Conservation (phyloP, 2,329 filamentous ascomycete genomes). For the Botrytis hyacinthi region DNA sequence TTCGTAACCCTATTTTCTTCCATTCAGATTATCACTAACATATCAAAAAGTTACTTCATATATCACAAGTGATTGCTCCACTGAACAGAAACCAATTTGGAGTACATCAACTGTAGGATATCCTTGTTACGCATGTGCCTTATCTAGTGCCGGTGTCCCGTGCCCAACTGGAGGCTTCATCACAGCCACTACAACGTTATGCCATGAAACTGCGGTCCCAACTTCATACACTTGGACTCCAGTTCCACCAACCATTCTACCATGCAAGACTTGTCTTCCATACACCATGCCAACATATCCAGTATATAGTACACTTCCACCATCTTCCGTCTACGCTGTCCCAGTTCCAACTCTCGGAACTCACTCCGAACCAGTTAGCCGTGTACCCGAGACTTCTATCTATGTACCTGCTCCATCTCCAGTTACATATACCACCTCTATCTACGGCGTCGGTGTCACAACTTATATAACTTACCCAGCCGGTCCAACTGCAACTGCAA, state of each 20-base stretch:
- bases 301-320: slow-evolving; percentile 18
- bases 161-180: slow-evolving; percentile 19
- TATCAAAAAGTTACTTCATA: slow-evolving; percentile 22
- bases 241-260: slow-evolving; percentile 17
- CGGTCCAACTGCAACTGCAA: not conserved
- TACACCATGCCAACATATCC: slow-evolving; percentile 26
- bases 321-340: slow-evolving; percentile 10
- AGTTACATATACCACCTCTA: not conserved
- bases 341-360: slow-evolving; percentile 7
- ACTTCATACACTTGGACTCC: slow-evolving; percentile 24
- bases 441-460: not conserved
- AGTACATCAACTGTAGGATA: slow-evolving; percentile 23
- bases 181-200: slow-evolving; percentile 24
- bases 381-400: slow-evolving; percentile 4
- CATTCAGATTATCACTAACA: not conserved
- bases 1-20: not conserved
- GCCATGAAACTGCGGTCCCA: slow-evolving; percentile 16
- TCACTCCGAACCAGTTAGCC: not conserved
- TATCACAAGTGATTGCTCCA: slow-evolving; percentile 23
- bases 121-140: slow-evolving; percentile 25
- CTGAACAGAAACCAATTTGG: slow-evolving; percentile 25
- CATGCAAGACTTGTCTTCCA: slow-evolving; percentile 24
- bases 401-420: slow-evolving; percentile 15
- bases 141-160: slow-evolving; percentile 22
- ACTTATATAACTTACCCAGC: slow-evolving; percentile 14